Evolutionary conservation across 805 yeast species (phyloP).

Genomic region (Wickerhamomyces rabaulensis): DNA sequence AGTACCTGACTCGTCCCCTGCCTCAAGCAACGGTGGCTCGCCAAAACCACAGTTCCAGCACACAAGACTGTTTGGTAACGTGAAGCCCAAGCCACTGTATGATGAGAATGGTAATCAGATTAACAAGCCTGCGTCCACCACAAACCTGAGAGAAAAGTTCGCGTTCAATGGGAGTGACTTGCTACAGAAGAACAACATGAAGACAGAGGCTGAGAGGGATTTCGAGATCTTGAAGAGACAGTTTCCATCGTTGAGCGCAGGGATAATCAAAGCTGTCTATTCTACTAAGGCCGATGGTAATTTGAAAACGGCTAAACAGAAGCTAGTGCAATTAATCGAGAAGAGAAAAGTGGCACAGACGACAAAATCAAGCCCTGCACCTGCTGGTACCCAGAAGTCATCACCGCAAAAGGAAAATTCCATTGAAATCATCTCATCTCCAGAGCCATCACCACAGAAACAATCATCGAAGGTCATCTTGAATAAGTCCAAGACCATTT

Average conservation of each 20-base stretch:
- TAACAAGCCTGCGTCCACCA: neutral
- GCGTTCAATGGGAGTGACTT: slow-evolving; percentile 31
- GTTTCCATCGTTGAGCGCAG: slow-evolving; percentile 29
- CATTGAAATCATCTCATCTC: slow-evolving; percentile 22
- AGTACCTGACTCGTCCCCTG: slow-evolving; percentile 47
- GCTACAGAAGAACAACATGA: slow-evolving; percentile 7
- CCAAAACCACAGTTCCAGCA: neutral
- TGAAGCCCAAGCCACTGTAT: slow-evolving; percentile 8
- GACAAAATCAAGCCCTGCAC: slow-evolving; percentile 2
- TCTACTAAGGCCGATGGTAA: slow-evolving; percentile 31
- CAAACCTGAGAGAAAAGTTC: slow-evolving; percentile 35
- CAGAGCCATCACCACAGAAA: slow-evolving; percentile 22
- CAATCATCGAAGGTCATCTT: slow-evolving; percentile 32
- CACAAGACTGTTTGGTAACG: slow-evolving; percentile 2
- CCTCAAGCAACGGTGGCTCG: slow-evolving; percentile 5
- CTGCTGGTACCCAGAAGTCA: neutral
- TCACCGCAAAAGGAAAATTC: neutral
- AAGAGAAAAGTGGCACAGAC: slow-evolving; percentile 21
- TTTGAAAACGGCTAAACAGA: slow-evolving; percentile 27
- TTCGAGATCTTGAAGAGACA: slow-evolving; percentile 21
- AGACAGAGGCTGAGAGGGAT: slow-evolving; percentile 13
- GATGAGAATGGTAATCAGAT: slow-evolving; percentile 1
- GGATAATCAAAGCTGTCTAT: slow-evolving; percentile 33
- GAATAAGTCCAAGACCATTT: slow-evolving; percentile 31
- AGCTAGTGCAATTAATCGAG: slow-evolving; percentile 27